Evolutionary conservation across 2,329 filamentous ascomycete species (phyloP).

Genomic region (Scedosporium apiospermum): DNA sequence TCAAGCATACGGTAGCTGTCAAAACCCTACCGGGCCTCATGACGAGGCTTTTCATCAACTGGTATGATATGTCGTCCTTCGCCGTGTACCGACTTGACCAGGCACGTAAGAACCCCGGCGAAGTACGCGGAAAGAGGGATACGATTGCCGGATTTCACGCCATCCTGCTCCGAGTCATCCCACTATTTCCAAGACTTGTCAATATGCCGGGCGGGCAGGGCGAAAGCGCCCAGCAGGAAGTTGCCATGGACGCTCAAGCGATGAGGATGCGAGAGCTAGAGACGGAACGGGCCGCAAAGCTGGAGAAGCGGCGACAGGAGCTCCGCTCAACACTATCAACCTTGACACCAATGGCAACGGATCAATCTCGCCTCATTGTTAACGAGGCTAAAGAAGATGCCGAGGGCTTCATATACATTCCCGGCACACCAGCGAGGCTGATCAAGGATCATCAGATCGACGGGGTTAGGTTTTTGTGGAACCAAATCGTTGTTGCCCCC

Average conservation of each 20-base stretch:
- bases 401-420: constrained; percentile 54
- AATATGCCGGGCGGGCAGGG: not conserved
- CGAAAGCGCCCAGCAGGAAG: not conserved
- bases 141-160: not conserved
- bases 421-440: constrained; percentile 48
- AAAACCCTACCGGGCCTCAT: not conserved
- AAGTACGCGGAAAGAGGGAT: not conserved
- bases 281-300: constrained; percentile 39
- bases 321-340: constrained; percentile 35
- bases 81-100: not conserved
- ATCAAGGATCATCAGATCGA: constrained; percentile 76
- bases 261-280: constrained; percentile 37
- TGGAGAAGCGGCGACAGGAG: constrained; percentile 40
- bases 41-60: constrained; percentile 2
- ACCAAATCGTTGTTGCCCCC: constrained; percentile 57
- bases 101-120: not conserved
- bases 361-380: constrained; percentile 48
- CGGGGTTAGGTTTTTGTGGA: constrained; percentile 83
- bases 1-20: not conserved
- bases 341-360: constrained; percentile 30
- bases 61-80: not conserved
- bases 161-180: not conserved
- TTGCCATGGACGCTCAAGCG: not conserved
- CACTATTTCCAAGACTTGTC: not conserved
- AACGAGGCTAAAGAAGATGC: constrained; percentile 55